Conservation (phyloP, 331 rosid genomes). For the Spiraea crenata region DNA sequence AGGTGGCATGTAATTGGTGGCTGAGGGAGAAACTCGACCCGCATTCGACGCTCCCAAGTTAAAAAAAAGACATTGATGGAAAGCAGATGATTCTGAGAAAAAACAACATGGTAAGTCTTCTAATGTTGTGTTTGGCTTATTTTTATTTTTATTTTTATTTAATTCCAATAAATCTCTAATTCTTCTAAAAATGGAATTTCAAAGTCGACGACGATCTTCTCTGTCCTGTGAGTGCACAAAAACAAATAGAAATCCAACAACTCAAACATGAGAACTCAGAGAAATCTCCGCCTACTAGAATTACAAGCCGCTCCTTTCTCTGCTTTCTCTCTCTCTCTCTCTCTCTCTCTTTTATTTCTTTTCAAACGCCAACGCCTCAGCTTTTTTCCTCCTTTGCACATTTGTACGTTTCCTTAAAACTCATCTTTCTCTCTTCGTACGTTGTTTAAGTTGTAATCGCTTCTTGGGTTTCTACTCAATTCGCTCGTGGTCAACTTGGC, state of each 20-base stretch:
- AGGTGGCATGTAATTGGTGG: constrained; percentile 20
- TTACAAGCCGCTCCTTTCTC: constrained; percentile 6
- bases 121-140: not conserved
- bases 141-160: too few species aligned
- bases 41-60: constrained; percentile 18
- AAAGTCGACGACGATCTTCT: constrained; percentile 9
- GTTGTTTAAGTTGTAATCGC: constrained; percentile 26
- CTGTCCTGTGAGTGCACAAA: not conserved
- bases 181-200: not conserved
- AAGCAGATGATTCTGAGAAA: not conserved
- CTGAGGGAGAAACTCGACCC: not conserved
- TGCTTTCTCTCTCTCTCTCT: constrained; percentile 12
- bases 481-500: constrained; percentile 21
- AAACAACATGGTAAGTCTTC: not conserved
- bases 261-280: constrained; percentile 31
- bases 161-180: too few species aligned
- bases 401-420: constrained; percentile 12
- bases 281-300: constrained; percentile 40
- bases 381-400: not conserved
- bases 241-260: constrained; percentile 2
- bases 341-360: not conserved
- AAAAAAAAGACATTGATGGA: not conserved
- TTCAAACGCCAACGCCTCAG: constrained; percentile 6
- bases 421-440: constrained; percentile 20
- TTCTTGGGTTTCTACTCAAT: constrained; percentile 21